Percentiles rank a stretch among this genome's conserved stretches.
Conservation (phyloP, 192 early-diverging fungal genomes). For the Funneliformis geosporum region DNA sequence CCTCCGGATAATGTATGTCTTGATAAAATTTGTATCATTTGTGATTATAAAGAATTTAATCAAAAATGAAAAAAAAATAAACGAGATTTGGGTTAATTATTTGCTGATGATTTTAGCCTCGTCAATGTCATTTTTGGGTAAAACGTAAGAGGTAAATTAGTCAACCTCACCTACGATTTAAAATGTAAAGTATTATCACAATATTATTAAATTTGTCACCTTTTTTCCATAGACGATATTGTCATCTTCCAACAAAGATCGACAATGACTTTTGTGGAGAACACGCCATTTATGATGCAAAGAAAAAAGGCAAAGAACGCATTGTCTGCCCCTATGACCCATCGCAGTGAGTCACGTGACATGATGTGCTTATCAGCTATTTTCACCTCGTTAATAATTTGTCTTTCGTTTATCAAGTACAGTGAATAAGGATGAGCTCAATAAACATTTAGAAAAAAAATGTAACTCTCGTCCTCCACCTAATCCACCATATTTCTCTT, state of each 20-base stretch:
- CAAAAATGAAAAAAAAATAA: neutral
- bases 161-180: neutral
- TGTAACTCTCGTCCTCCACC: conserved; percentile 23
- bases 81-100: neutral
- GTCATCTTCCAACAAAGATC: conserved; percentile 29
- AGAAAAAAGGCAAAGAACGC: neutral
- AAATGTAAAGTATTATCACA: neutral
- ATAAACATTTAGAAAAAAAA: conserved; percentile 22
- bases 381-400: neutral
- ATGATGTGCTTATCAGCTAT: neutral
- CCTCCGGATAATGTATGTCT: conserved; percentile 20
- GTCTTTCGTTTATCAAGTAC: neutral
- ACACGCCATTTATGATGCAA: conserved; percentile 4
- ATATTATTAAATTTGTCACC: neutral
- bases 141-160: conserved; percentile 16
- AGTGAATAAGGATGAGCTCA: conserved; percentile 8
- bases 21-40: neutral
- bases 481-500: conserved; percentile 19
- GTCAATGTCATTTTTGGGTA: conserved; percentile 32
- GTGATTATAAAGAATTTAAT: neutral
- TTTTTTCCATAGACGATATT: conserved; percentile 12
- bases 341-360: conserved; percentile 16
- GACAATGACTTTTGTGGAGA: conserved; percentile 25
- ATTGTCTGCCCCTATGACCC: conserved; percentile 22
- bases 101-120: neutral